These are phyloP conservation scores for Pichia deserticola DNA, from an alignment of 805 yeast species.

Conservation along the genomic window DNA sequence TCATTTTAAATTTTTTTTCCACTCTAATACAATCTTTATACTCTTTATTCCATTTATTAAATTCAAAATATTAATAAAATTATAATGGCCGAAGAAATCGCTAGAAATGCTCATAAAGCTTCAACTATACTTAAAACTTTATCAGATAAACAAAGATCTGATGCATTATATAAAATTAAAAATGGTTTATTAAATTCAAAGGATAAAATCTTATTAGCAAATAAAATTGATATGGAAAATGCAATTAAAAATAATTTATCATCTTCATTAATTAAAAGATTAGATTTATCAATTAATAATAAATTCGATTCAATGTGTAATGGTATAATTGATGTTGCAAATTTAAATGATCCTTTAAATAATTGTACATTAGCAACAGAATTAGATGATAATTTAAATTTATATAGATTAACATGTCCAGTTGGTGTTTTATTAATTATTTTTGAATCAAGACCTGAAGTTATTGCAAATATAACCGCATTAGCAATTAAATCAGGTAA, in stretches of 20 bases:
- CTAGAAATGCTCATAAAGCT: slow-evolving; percentile 73
- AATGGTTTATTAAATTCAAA: slow-evolving; percentile 57
- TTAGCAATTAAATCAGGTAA: slow-evolving; percentile 94
- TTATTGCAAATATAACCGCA: slow-evolving; percentile 94
- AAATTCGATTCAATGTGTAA: slow-evolving; percentile 92
- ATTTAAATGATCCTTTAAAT: slow-evolving; percentile 89
- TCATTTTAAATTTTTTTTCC: too few species aligned
- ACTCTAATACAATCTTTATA: too few species aligned
- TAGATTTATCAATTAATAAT: slow-evolving; percentile 74
- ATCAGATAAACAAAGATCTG: slow-evolving; percentile 62
- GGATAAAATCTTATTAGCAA: slow-evolving; percentile 60
- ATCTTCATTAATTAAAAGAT: slow-evolving; percentile 68
- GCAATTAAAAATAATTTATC: slow-evolving; percentile 60
- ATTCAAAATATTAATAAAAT: neutral
- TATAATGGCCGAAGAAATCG: slow-evolving; percentile 68
- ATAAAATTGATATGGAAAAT: slow-evolving; percentile 61
- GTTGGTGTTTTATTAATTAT: slow-evolving; percentile 90
- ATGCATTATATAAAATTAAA: slow-evolving; percentile 65
- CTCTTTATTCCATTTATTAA: too few species aligned
- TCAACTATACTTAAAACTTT: slow-evolving; percentile 78
- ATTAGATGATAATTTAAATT: slow-evolving; percentile 81
- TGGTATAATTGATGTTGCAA: slow-evolving; percentile 88
- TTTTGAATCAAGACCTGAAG: slow-evolving; percentile 96
- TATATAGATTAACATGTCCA: slow-evolving; percentile 84
- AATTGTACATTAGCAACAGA: slow-evolving; percentile 73